These are phyloP conservation scores for Jackrogersella minutella DNA, from an alignment of 495 filamentous ascomycete genomes.

Conservation along the genomic window DNA sequence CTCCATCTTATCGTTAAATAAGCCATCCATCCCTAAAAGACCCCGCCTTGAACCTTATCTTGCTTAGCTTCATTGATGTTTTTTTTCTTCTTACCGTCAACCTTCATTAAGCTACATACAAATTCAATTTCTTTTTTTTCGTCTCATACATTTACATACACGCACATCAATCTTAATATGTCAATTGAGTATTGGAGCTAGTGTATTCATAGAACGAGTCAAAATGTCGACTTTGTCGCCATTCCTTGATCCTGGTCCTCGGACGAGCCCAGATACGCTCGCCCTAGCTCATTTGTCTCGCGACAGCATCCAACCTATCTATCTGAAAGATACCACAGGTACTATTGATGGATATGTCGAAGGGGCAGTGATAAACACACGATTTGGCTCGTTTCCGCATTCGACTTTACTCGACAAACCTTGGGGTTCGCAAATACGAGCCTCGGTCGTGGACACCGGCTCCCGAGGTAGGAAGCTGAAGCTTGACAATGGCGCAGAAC, in stretches of 20 bases:
- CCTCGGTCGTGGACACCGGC: conserved; percentile 89
- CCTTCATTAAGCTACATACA: not conserved
- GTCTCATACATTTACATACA: not conserved
- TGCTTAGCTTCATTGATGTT: not conserved
- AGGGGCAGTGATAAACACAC: conserved; percentile 87
- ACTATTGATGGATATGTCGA: conserved; percentile 76
- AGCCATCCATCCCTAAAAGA: no score
- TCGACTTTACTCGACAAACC: conserved; percentile 79
- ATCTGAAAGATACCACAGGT: conserved; percentile 68
- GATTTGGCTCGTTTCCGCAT: conserved; percentile 95
- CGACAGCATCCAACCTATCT: conserved; percentile 78
- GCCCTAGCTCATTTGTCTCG: conserved; percentile 85
- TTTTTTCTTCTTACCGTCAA: not conserved
- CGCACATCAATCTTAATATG: not conserved
- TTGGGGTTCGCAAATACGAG: conserved; percentile 91
- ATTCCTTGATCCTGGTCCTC: conserved; percentile 71
- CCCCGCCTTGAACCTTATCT: not conserved
- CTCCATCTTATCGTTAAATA: not conserved
- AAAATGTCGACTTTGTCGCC: conserved; percentile 63
- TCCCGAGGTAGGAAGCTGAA: conserved; percentile 71
- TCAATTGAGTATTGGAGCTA: not conserved
- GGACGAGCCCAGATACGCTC: conserved; percentile 64
- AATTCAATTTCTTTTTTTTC: not conserved
- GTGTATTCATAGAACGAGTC: not conserved
- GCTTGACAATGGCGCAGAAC: conserved; percentile 52